Evolutionary conservation across 2,329 filamentous ascomycete genomes (phyloP).

Genomic region (Pseudocercospora fuligena): DNA sequence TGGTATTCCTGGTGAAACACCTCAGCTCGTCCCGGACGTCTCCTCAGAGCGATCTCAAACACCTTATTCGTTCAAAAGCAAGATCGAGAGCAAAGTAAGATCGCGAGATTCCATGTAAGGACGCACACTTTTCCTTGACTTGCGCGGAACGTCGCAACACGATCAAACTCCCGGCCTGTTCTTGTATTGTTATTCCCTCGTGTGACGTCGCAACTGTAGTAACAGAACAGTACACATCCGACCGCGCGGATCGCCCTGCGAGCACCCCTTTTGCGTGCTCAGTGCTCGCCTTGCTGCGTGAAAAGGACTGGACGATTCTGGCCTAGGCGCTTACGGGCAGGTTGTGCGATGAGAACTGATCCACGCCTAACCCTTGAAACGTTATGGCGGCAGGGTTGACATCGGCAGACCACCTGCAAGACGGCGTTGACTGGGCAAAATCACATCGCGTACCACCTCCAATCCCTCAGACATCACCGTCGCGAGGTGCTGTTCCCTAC

Average conservation of each 20-base stretch:
- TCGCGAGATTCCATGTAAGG: background rate
- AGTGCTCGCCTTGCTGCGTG: background rate
- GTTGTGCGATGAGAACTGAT: slow-evolving; percentile 2
- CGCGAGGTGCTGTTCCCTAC: background rate
- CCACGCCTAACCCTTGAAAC: slow-evolving; percentile 20
- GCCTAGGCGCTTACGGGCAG: slow-evolving; percentile 3
- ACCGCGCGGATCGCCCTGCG: slow-evolving; percentile 2
- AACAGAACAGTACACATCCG: background rate
- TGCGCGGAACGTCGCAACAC: background rate
- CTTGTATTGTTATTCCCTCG: slow-evolving; percentile 4
- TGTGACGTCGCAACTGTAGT: slow-evolving; percentile 5
- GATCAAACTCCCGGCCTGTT: background rate
- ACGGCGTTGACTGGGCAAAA: slow-evolving; percentile 31
- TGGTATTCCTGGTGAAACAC: slow-evolving; percentile 3
- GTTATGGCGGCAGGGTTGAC: slow-evolving; percentile 32
- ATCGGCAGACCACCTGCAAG: slow-evolving; percentile 27
- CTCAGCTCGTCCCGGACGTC: slow-evolving; percentile 8
- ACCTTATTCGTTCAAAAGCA: background rate
- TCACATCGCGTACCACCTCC: slow-evolving; percentile 31
- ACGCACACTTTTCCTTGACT: background rate
- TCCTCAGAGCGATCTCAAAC: background rate
- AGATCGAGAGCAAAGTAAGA: slow-evolving; percentile 3
- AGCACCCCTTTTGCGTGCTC: slow-evolving; percentile 4
- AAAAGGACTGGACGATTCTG: background rate
- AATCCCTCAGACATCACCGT: slow-evolving; percentile 19